Percentiles rank a stretch among this genome's conserved stretches.
phyloP scores from a whole-genome alignment of 75 land plant genomes.

The Adiantum capillusveneris region DNA sequence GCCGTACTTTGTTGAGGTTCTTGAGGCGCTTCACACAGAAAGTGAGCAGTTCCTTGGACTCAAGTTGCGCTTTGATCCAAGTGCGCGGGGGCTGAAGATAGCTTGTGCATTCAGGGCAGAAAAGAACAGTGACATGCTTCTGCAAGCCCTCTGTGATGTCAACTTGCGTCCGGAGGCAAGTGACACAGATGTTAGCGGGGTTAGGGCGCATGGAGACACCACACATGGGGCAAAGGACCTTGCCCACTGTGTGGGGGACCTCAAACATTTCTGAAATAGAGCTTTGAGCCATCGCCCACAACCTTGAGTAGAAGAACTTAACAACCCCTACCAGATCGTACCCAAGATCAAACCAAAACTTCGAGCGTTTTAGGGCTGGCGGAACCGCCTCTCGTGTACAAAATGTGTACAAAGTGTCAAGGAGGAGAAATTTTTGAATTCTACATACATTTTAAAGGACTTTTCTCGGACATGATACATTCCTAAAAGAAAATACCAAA shows the following conservation, averaged over 20 bases:
- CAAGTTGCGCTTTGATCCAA: constrained; percentile 55
- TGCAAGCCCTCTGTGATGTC: constrained; percentile 76
- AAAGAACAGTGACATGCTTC: constrained; percentile 36
- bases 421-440: too few species aligned
- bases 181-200: constrained; percentile 76
- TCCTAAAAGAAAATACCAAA: too few species aligned
- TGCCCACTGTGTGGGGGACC: constrained; percentile 54
- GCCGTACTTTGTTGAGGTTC: constrained; percentile 32
- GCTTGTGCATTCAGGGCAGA: constrained; percentile 52
- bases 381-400: too few species aligned
- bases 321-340: too few species aligned
- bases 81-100: constrained; percentile 67
- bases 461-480: too few species aligned
- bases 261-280: constrained; percentile 45
- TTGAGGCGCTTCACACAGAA: constrained; percentile 60
- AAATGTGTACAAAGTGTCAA: too few species aligned
- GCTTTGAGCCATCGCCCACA: constrained; percentile 13
- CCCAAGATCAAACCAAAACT: too few species aligned
- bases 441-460: too few species aligned
- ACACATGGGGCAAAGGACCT: constrained; percentile 70
- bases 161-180: constrained; percentile 56
- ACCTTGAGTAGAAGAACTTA: too few species aligned
- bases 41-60: constrained; percentile 62
- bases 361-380: too few species aligned
- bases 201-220: constrained; percentile 69